Conservation (phyloP, 108 stramenopile species). For the Skeletonema potamos region DNA sequence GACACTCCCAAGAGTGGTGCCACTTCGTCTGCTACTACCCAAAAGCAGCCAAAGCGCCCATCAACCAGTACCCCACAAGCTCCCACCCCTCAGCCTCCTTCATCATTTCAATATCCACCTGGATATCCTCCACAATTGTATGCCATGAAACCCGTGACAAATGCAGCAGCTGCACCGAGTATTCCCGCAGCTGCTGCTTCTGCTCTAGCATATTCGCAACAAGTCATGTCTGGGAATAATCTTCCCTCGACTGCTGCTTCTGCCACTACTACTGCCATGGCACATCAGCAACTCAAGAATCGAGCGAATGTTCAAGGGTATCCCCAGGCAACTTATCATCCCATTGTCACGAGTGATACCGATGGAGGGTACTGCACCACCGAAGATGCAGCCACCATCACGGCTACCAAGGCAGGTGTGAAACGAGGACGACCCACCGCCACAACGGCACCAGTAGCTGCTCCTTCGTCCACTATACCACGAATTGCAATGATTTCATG, state of each 20-base stretch:
- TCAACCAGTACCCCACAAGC: neutral
- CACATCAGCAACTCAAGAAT: neutral
- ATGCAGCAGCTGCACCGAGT: neutral
- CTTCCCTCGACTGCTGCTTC: neutral
- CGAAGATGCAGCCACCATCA: neutral
- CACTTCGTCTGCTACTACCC: neutral
- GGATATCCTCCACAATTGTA: neutral
- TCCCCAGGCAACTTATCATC: conserved; percentile 1
- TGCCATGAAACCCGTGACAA: neutral
- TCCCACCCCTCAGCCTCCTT: neutral
- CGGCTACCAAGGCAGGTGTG: neutral
- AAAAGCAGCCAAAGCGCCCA: neutral
- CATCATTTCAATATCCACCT: neutral
- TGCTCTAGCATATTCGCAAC: neutral
- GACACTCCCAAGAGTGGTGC: neutral
- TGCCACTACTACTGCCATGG: neutral
- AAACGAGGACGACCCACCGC: neutral
- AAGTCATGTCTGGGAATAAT: neutral
- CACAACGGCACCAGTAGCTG: conserved; percentile 2
- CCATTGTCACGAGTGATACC: conserved; percentile 81
- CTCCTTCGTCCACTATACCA: neutral
- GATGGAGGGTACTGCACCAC: conserved; percentile 43
- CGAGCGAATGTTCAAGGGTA: neutral
- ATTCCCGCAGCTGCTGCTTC: neutral
- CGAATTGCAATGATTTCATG: neutral